Conservation (phyloP, 2,329 filamentous ascomycete genomes). For the Pseudogymnoascus sp. region DNA sequence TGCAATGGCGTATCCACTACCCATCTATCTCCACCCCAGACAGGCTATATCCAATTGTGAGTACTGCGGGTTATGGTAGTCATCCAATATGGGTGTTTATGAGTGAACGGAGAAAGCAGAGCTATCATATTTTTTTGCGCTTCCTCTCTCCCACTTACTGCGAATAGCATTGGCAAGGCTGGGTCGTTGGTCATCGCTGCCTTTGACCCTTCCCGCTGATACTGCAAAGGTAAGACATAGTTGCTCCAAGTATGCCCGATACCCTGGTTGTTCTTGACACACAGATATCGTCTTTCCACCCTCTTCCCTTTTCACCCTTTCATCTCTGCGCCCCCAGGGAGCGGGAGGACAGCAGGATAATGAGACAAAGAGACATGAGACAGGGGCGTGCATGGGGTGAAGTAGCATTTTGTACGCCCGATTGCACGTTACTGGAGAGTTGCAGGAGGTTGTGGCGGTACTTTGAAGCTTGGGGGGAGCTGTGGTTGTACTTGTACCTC, state of each 20-base stretch:
- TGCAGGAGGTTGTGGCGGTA: background rate
- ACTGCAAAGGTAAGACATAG: background rate
- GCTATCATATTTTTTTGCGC: background rate
- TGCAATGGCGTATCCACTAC: background rate
- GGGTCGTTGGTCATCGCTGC: background rate
- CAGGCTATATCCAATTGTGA: background rate
- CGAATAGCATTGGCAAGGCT: slow-evolving; percentile 2
- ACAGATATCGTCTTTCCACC: background rate
- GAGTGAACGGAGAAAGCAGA: background rate
- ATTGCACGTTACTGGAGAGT: background rate
- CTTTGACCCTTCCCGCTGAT: background rate
- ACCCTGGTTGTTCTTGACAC: slow-evolving; percentile 7
- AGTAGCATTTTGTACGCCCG: background rate
- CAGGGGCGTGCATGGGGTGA: background rate
- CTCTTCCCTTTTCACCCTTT: background rate
- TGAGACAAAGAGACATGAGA: background rate
- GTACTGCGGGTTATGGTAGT: background rate
- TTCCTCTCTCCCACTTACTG: background rate
- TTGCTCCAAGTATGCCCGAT: background rate
- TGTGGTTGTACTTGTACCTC: background rate
- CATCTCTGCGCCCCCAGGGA: background rate
- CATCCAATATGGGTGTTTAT: background rate
- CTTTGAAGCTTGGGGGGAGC: background rate
- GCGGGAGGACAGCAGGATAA: background rate
- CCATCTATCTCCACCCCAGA: background rate